phyloP scores from a whole-genome alignment of 1,139 yeast genomes.

The Geotrichum candidum region DNA sequence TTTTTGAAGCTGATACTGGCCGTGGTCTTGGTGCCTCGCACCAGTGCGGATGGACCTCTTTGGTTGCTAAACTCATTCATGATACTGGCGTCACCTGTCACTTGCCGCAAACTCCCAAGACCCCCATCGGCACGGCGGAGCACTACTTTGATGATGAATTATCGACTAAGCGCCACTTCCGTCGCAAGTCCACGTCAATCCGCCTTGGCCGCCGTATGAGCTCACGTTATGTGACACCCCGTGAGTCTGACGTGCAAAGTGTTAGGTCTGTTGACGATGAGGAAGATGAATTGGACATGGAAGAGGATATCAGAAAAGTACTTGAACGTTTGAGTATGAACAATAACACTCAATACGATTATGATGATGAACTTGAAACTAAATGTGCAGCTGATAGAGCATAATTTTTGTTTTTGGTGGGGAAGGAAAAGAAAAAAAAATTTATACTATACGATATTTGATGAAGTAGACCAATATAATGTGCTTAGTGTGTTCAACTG shows the following conservation, averaged over 20 bases:
- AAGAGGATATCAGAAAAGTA: neutral
- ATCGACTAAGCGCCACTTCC: constrained; percentile 20
- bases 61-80: constrained; percentile 88
- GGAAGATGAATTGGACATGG: neutral
- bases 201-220: too few relatives aligned
- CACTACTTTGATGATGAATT: constrained; percentile 37
- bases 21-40: constrained; percentile 93
- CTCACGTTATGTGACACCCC: too few relatives aligned
- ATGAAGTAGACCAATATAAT: too few relatives aligned
- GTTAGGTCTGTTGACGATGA: neutral
- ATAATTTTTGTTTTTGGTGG: too few relatives aligned
- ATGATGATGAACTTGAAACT: constrained; percentile 1
- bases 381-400: too few relatives aligned
- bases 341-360: neutral
- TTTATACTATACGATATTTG: too few relatives aligned
- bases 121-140: constrained; percentile 37
- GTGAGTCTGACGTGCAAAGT: too few relatives aligned
- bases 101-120: constrained; percentile 29
- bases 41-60: constrained; percentile 96
- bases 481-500: too few relatives aligned
- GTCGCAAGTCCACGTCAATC: constrained; percentile 10
- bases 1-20: constrained; percentile 93
- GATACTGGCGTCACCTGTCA: constrained; percentile 67
- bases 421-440: too few relatives aligned
- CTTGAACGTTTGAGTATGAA: neutral